Evolutionary conservation across 306 rosid genomes (phyloP).

Genomic region (Rosa multiflora): DNA sequence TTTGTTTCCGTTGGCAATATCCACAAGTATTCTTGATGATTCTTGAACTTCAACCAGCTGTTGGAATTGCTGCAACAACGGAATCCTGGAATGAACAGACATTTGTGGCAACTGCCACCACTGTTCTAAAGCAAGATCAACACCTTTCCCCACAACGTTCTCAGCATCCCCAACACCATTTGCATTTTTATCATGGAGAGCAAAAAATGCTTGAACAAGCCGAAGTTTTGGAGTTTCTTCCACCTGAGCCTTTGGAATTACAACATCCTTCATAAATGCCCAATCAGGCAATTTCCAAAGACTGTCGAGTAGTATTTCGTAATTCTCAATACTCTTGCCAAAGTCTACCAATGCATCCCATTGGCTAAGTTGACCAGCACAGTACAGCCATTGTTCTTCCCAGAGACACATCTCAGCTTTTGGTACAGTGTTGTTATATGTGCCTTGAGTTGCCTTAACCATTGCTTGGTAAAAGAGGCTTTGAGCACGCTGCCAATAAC

Average conservation of each 20-base stretch:
- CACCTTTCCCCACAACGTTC: conserved; percentile 85
- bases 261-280: conserved; percentile 94
- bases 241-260: conserved; percentile 97
- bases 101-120: conserved; percentile 99
- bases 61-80: conserved; percentile 98
- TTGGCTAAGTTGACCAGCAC: conserved; percentile 96
- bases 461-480: conserved; percentile 97
- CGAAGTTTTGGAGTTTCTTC: conserved; percentile 98
- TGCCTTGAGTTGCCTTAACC: conserved; percentile 99
- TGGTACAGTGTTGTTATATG: conserved; percentile 85
- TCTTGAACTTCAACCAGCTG: conserved; percentile 99
- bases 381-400: conserved; percentile 97
- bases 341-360: conserved; percentile 97
- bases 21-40: conserved; percentile 74
- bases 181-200: conserved; percentile 85
- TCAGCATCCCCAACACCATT: conserved; percentile 95
- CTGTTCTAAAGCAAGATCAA: conserved; percentile 93
- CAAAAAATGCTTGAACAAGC: conserved; percentile 82
- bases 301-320: conserved; percentile 90
- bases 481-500: conserved; percentile 99
- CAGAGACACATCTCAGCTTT: conserved; percentile 99
- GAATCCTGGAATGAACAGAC: conserved; percentile 96
- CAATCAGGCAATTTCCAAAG: conserved; percentile 98
- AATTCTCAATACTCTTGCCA: conserved; percentile 93
- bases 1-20: conserved; percentile 87